phyloP scores from a whole-genome alignment of 2,329 filamentous ascomycete genomes.

The Neopestalotiopsis sp. region DNA sequence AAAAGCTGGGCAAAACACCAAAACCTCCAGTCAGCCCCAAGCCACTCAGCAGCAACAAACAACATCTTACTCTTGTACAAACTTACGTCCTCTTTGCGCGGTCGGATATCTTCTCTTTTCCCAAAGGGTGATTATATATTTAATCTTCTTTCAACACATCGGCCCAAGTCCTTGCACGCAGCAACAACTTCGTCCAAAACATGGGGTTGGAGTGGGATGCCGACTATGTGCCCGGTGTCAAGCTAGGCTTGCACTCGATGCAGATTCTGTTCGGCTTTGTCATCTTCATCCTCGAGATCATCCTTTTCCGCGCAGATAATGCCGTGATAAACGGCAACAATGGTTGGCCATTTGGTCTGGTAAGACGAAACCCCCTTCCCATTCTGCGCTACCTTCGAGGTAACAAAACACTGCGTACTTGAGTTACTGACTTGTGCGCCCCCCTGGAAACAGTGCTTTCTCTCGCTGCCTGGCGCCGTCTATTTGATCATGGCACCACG shows the following conservation, averaged over 20 bases:
- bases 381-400: neutral
- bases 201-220: conserved; percentile 51
- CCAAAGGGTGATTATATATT: neutral
- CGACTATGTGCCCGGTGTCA: conserved; percentile 59
- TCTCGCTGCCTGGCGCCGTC: conserved; percentile 67
- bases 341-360: conserved; percentile 69
- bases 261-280: conserved; percentile 62
- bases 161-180: neutral
- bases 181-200: neutral
- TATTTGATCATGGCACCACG: conserved; percentile 70
- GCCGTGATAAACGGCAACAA: conserved; percentile 61
- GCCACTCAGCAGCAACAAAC: neutral
- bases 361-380: conserved; percentile 42
- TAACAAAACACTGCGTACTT: neutral
- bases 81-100: neutral
- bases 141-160: neutral
- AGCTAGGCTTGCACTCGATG: conserved; percentile 61
- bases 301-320: conserved; percentile 57
- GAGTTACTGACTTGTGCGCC: conserved; percentile 19
- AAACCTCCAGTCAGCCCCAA: neutral
- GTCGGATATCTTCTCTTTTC: neutral
- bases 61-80: neutral
- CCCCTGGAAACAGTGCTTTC: conserved; percentile 59
- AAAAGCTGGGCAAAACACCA: neutral
- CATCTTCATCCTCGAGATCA: conserved; percentile 64